Evolutionary conservation across 2,329 filamentous ascomycete genomes (phyloP).

Genomic region (Neoascochyta sp.): DNA sequence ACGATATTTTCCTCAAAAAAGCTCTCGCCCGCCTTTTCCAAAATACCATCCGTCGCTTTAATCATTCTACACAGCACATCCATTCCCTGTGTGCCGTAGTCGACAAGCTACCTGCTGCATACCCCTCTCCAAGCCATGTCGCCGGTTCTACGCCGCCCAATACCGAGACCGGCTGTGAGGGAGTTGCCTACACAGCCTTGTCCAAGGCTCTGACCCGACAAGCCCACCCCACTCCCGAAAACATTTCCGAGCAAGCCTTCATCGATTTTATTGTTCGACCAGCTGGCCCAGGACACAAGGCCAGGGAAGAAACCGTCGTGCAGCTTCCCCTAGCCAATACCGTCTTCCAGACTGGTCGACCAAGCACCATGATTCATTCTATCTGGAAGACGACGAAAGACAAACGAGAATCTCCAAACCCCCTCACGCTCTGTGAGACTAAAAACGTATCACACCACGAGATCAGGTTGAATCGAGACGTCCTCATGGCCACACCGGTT

Average conservation of each 20-base stretch:
- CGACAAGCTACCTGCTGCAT: conserved; percentile 33
- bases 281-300: no score
- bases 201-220: conserved; percentile 1
- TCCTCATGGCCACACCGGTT: no score
- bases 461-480: no score
- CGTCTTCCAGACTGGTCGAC: conserved; percentile 65
- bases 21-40: conserved; percentile 22
- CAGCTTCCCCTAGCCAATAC: conserved; percentile 72
- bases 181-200: conserved; percentile 31
- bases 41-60: not conserved
- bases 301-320: conserved; percentile 20
- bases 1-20: conserved; percentile 22
- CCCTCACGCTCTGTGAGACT: conserved; percentile 1
- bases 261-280: conserved; percentile 30
- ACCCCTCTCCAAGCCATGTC: conserved; percentile 4
- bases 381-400: conserved; percentile 24
- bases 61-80: conserved; percentile 3
- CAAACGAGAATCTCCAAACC: no score
- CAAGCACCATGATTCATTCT: conserved; percentile 25
- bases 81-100: conserved; percentile 36
- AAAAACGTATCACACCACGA: conserved; percentile 14
- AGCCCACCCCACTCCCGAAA: not conserved
- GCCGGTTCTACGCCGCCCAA: conserved; percentile 10
- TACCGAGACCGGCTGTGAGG: conserved; percentile 29
- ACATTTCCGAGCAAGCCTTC: conserved; percentile 2